A percentile compares a stretch with the other conserved stretches of the same genome.
phyloP scores from a whole-genome alignment of 345 rosid genomes.

The Euphorbia tirucalli region DNA sequence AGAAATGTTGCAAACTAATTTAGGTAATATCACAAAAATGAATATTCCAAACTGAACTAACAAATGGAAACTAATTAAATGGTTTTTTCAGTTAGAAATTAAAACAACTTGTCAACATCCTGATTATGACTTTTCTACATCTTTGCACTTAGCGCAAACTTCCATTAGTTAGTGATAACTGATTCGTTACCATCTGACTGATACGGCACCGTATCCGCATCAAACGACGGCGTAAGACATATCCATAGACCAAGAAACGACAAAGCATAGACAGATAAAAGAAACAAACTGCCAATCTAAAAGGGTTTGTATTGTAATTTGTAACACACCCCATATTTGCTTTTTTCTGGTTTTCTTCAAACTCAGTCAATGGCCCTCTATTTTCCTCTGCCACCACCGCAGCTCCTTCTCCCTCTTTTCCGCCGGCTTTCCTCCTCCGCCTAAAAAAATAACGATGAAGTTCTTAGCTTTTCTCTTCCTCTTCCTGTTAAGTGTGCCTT shows the following conservation, averaged over 20 bases:
- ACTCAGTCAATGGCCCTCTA: constrained; percentile 42
- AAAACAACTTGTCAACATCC: background rate
- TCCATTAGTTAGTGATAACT: background rate
- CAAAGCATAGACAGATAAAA: background rate
- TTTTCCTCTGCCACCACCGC: constrained; percentile 15
- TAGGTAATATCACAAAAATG: background rate
- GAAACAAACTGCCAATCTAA: constrained; percentile 6
- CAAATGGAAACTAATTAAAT: background rate
- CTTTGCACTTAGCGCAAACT: background rate
- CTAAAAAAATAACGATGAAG: constrained; percentile 21
- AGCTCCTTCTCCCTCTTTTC: background rate
- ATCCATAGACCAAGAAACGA: background rate
- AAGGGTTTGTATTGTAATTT: background rate
- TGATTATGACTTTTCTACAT: background rate
- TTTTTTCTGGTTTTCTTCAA: background rate
- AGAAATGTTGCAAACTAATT: background rate
- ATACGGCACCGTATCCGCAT: background rate
- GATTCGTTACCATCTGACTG: background rate
- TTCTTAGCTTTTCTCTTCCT: constrained; percentile 22
- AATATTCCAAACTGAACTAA: background rate
- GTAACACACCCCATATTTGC: background rate
- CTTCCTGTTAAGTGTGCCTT: background rate
- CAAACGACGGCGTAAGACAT: no score
- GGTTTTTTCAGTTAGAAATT: background rate
- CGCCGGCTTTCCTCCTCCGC: background rate